Conservation (phyloP, 2,329 filamentous ascomycete species). For the Bipolaris cookei region DNA sequence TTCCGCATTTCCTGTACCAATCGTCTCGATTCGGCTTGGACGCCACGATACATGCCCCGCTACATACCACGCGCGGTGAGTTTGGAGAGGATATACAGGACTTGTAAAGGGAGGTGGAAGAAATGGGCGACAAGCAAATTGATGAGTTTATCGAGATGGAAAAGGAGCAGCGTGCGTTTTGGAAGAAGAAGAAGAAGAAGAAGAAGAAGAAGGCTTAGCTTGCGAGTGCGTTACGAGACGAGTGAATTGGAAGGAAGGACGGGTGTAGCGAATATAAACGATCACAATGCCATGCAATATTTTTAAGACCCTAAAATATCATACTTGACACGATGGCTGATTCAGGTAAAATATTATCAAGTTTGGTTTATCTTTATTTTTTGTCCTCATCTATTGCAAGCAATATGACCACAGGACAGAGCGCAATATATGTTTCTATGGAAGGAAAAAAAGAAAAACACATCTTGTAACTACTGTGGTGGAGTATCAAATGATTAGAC, state of each 20-base stretch:
- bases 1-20: conserved; percentile 30
- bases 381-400: neutral
- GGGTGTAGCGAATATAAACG: no score
- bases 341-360: no score
- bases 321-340: no score
- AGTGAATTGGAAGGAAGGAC: conserved; percentile 13
- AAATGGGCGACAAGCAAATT: conserved; percentile 30
- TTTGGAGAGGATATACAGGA: neutral
- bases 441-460: neutral
- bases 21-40: conserved; percentile 15
- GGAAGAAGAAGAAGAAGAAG: conserved; percentile 40
- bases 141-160: conserved; percentile 29
- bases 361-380: neutral
- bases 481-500: no score
- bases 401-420: neutral
- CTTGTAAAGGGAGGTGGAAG: conserved; percentile 23
- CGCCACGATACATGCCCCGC: conserved; percentile 1
- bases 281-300: no score
- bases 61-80: neutral
- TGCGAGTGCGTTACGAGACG: conserved; percentile 19
- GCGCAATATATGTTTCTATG: neutral
- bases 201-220: conserved; percentile 33
- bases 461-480: neutral
- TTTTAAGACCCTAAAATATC: no score
- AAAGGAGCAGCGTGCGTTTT: conserved; percentile 32